Percentiles rank a stretch among this genome's conserved stretches.
These are phyloP conservation scores for Takashimella tepidaria DNA, from an alignment of 1,284 basidiomycete species.

Conservation along the genomic window DNA sequence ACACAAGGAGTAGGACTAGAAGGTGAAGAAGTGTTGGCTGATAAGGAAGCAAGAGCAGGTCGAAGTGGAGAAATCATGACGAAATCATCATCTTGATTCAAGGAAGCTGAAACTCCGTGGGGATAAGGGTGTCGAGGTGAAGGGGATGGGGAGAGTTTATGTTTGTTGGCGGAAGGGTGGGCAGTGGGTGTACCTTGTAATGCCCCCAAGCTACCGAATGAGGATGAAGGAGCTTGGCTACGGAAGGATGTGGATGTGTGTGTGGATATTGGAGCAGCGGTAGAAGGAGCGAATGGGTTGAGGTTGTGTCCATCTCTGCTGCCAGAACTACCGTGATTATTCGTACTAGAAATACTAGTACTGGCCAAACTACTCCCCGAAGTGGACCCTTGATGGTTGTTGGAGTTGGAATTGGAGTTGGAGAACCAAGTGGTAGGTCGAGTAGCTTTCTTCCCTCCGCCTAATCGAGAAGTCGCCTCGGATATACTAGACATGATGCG, in stretches of 20 bases:
- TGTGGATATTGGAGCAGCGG: not conserved
- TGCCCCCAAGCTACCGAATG: not conserved
- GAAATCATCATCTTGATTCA: conserved; percentile 42
- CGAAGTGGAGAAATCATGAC: conserved; percentile 42
- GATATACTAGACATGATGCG: not conserved
- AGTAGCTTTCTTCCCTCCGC: conserved; percentile 8
- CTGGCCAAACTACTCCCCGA: conserved; percentile 2
- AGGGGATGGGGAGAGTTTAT: conserved; percentile 42
- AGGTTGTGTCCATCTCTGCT: not conserved
- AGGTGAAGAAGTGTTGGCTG: conserved; percentile 23
- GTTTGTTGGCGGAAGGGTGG: conserved; percentile 29
- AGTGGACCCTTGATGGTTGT: not conserved
- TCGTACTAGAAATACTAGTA: conserved; percentile 3
- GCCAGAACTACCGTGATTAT: too few relatives aligned
- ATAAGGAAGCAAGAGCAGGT: conserved; percentile 2
- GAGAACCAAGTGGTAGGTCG: conserved; percentile 27
- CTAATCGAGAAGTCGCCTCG: not conserved
- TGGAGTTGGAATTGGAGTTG: conserved; percentile 1
- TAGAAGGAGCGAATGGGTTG: not conserved
- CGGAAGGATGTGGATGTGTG: conserved; percentile 13
- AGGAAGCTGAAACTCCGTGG: not conserved
- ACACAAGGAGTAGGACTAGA: conserved; percentile 33
- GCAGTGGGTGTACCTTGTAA: not conserved
- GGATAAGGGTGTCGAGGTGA: conserved; percentile 17
- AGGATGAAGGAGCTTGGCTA: conserved; percentile 3